Conservation (phyloP, 2,329 filamentous ascomycete genomes). For the Colletotrichum incanum region DNA sequence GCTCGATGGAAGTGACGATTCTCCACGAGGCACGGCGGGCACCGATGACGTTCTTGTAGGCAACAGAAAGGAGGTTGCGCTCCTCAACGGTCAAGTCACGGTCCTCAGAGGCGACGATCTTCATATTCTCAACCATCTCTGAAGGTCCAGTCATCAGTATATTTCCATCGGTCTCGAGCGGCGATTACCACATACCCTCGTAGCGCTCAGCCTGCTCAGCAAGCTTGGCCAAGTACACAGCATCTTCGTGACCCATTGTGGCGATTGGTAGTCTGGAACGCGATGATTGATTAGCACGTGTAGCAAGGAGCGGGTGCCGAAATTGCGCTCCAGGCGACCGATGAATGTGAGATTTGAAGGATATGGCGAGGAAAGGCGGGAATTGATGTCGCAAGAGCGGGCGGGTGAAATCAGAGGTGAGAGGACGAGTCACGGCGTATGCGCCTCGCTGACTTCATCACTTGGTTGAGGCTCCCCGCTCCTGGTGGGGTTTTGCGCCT, state of each 20-base stretch:
- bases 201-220: slow-evolving; percentile 99
- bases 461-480: slow-evolving; percentile 42
- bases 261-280: slow-evolving; percentile 51
- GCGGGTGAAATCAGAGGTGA: slow-evolving; percentile 4
- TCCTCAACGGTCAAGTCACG: slow-evolving; percentile 91
- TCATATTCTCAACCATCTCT: slow-evolving; percentile 99
- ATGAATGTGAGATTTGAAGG: slow-evolving; percentile 1
- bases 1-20: slow-evolving; percentile 98
- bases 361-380: not conserved
- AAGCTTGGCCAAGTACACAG: slow-evolving; percentile 99
- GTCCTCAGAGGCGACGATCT: slow-evolving; percentile 92
- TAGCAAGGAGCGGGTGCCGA: slow-evolving; percentile 7
- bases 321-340: slow-evolving; percentile 14
- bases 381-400: slow-evolving; percentile 22
- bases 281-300: slow-evolving; percentile 34
- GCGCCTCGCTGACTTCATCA: slow-evolving; percentile 45
- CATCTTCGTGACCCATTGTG: slow-evolving; percentile 99
- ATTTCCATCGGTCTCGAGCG: slow-evolving; percentile 24
- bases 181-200: slow-evolving; percentile 80
- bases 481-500: slow-evolving; percentile 44
- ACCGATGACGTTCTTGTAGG: slow-evolving; percentile 99
- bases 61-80: slow-evolving; percentile 96
- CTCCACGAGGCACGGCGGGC: slow-evolving; percentile 97
- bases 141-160: slow-evolving; percentile 46
- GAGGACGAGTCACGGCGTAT: slow-evolving; percentile 33